phyloP scores from a whole-genome alignment of 495 filamentous ascomycete genomes.

The Talaromyces trachyspermus region DNA sequence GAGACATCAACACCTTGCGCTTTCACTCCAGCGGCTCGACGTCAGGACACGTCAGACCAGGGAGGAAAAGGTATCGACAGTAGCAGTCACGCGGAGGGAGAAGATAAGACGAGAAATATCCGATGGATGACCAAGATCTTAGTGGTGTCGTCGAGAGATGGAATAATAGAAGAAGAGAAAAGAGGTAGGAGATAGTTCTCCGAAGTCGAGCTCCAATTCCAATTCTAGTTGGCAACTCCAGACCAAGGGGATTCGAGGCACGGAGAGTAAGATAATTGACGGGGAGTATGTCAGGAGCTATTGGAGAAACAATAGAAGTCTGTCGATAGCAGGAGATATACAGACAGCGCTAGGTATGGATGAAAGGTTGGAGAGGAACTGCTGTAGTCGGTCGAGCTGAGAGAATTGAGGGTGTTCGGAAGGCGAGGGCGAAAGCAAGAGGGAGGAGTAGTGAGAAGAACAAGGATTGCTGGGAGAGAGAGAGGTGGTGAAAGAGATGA shows the following conservation, averaged over 20 bases:
- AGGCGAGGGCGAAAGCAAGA: conserved; percentile 23
- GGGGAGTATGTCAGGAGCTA: background rate
- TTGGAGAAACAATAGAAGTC: background rate
- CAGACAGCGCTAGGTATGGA: conserved; percentile 21
- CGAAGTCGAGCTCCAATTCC: conserved; percentile 16
- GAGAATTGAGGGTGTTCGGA: conserved; percentile 23
- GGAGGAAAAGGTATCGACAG: conserved; percentile 19
- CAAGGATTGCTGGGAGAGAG: conserved; percentile 17
- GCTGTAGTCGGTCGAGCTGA: conserved; percentile 11
- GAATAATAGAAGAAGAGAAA: conserved; percentile 15
- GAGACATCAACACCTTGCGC: conserved; percentile 7
- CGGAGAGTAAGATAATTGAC: background rate
- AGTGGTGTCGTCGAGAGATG: conserved; percentile 8
- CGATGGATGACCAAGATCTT: conserved; percentile 15
- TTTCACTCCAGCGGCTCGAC: conserved; percentile 11
- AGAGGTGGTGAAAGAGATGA: conserved; percentile 18
- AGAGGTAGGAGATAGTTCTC: background rate
- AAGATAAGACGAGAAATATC: conserved; percentile 18
- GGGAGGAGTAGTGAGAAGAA: conserved; percentile 25
- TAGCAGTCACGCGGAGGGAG: conserved; percentile 15
- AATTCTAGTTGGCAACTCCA: conserved; percentile 20
- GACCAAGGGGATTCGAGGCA: conserved; percentile 10
- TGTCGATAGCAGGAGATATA: background rate
- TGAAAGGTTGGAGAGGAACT: conserved; percentile 21
- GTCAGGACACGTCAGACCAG: conserved; percentile 13